phyloP scores from a whole-genome alignment of 768 basidiomycete genomes.

The Lactarius tabidus region DNA sequence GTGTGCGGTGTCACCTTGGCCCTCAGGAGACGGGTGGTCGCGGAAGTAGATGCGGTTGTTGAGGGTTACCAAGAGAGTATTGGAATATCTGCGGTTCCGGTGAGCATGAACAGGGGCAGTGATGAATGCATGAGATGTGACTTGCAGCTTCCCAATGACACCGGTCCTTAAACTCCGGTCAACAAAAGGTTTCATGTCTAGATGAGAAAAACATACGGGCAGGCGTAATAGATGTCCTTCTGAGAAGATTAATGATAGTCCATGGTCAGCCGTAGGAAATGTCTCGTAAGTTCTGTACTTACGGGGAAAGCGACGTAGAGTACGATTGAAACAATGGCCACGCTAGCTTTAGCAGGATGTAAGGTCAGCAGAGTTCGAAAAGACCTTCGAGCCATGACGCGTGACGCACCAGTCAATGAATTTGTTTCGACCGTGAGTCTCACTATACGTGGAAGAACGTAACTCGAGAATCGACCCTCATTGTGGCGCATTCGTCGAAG shows the following conservation, averaged over 20 bases:
- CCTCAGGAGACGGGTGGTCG: constrained; percentile 1
- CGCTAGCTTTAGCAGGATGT: background rate
- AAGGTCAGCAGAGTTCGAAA: background rate
- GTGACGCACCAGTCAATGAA: constrained; percentile 18
- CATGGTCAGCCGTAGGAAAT: background rate
- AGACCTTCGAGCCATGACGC: background rate
- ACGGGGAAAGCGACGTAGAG: constrained; percentile 2
- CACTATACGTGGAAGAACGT: constrained; percentile 26
- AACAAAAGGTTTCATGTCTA: background rate
- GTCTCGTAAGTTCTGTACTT: background rate
- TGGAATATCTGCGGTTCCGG: constrained; percentile 16
- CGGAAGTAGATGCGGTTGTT: constrained; percentile 14
- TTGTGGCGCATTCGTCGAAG: background rate
- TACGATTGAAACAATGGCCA: background rate
- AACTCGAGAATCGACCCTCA: constrained; percentile 1
- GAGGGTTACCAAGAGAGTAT: constrained; percentile 28
- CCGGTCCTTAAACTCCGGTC: constrained; percentile 14
- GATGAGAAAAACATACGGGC: background rate
- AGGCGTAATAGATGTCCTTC: background rate
- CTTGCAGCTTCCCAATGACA: constrained; percentile 22
- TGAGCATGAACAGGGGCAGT: background rate
- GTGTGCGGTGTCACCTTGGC: background rate
- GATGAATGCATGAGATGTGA: background rate
- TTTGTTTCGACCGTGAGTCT: constrained; percentile 31
- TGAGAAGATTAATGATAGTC: background rate